Base-by-base conservation (phyloP, 2,329 filamentous ascomycete genomes). In the Whalleya microplaca region DNA sequence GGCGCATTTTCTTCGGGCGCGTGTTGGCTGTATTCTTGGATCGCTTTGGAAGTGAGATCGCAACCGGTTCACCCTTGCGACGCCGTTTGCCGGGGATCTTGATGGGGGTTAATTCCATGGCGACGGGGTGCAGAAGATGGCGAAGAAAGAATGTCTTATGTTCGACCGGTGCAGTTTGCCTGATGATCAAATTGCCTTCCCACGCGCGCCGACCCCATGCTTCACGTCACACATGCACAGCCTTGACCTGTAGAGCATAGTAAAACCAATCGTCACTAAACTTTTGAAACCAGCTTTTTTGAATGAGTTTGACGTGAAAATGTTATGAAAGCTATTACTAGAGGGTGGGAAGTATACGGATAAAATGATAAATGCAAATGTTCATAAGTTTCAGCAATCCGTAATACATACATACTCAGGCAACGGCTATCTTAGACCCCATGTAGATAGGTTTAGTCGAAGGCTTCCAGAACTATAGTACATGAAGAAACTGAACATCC, bases 41-140 rank as follows among this genome's bases (percentile, higher is more conserved):
- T 48, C 40, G 59, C 45, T 66, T 67, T 16, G 21, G n/a, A 2
- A 37, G 41, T 10, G 23, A 23, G 16, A 46, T 21, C 10, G 43
- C 45, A 27, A 41, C 19, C n/a, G 48, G 41, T 14, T 66, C 55
- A 23, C 53, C 59, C 20, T n/a, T 29, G 19, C 55, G 58, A 10
- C 69, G 68, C 46, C 75, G 75, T 65, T 82, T 84, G 55, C 80
- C 78, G 43, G 76, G 74, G 53, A 82, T 69, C 44, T 69, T 77
- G 56, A 84, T 70, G 2, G 78, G 80, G 5, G 80, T 84, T 49
- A 82, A 74, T 43, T 73, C 70, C 79, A 82, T 82, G 9, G 37
- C 20, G 21, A 45, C 6, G 21, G 40, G 20, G 40, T 40, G 10
- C 21, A 9, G n/a, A 19, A 37, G 14, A 19, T 14, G 18, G 40